phyloP scores from a whole-genome alignment of 305 asterid genomes.

The Andrographis paniculata region DNA sequence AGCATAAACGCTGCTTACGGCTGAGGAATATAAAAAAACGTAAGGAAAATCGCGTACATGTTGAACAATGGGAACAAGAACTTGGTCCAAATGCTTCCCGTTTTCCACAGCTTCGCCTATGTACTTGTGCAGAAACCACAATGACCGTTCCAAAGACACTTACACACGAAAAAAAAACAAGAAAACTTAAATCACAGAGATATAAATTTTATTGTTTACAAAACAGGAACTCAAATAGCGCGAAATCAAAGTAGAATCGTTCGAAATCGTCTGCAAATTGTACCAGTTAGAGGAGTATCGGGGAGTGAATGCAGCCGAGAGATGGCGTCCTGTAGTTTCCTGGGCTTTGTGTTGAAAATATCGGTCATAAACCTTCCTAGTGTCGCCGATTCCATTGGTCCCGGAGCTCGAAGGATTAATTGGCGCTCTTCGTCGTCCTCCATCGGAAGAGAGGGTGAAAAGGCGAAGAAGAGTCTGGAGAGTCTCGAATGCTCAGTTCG shows the following conservation, averaged over 20 bases:
- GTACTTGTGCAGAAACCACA: conserved; percentile 85
- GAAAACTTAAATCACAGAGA: background rate
- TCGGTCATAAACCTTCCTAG: conserved; percentile 61
- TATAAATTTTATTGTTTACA: too few species aligned
- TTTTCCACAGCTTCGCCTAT: conserved; percentile 48
- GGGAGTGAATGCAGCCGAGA: conserved; percentile 52
- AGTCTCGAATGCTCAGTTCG: too few species aligned
- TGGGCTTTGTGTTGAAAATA: conserved; percentile 59
- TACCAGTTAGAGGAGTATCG: conserved; percentile 48
- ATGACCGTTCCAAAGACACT: conserved; percentile 79
- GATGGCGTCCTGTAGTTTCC: conserved; percentile 60
- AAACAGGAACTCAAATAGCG: too few species aligned
- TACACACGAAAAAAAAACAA: conserved; percentile 14
- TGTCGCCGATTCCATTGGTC: conserved; percentile 41
- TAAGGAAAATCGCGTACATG: conserved; percentile 34
- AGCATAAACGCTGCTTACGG: too few species aligned
- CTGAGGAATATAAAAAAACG: background rate
- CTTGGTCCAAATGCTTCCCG: conserved; percentile 58
- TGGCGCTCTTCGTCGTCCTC: conserved; percentile 27
- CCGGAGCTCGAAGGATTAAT: conserved; percentile 21
- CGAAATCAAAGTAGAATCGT: too few species aligned
- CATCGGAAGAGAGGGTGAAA: conserved; percentile 19
- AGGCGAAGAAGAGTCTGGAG: too few species aligned
- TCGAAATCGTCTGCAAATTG: background rate
- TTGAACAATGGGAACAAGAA: conserved; percentile 83